phyloP scores from a whole-genome alignment of 225 moss, liverwort and hornwort species.

The Pseudoscleropodium purum region DNA sequence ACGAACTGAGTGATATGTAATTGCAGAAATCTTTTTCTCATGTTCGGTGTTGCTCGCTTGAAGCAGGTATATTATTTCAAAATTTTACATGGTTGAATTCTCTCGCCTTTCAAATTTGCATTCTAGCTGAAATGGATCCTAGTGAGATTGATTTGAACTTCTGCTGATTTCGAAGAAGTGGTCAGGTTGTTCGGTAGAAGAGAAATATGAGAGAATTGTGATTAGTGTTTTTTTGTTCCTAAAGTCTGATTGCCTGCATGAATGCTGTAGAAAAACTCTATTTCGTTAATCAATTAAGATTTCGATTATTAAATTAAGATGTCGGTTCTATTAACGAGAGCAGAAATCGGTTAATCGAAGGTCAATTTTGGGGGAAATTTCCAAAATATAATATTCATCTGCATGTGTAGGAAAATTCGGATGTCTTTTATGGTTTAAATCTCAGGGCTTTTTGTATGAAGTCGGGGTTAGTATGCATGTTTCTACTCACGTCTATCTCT shows the following conservation, averaged over 20 bases:
- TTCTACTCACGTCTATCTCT: background rate
- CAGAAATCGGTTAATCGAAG: background rate
- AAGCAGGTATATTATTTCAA: background rate
- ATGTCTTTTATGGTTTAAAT: background rate
- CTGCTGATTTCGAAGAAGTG: background rate
- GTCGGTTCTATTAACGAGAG: background rate
- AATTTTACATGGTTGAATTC: background rate
- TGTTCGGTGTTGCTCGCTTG: conserved; percentile 2
- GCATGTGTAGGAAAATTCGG: background rate
- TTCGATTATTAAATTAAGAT: background rate
- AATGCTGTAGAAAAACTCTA: background rate
- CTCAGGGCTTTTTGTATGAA: background rate
- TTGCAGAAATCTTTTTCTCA: background rate
- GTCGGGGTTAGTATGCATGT: background rate
- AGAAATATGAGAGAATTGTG: background rate
- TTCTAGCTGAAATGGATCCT: background rate
- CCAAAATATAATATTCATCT: background rate
- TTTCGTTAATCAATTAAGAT: background rate
- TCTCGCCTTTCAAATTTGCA: background rate
- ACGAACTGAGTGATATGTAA: background rate
- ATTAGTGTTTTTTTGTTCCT: background rate
- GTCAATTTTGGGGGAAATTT: background rate
- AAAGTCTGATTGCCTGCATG: background rate
- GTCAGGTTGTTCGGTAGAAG: background rate
- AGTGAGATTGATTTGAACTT: background rate